Base-by-base conservation (phyloP, 2,329 filamentous ascomycete genomes). In the Microcyclospora tardicrescens region DNA sequence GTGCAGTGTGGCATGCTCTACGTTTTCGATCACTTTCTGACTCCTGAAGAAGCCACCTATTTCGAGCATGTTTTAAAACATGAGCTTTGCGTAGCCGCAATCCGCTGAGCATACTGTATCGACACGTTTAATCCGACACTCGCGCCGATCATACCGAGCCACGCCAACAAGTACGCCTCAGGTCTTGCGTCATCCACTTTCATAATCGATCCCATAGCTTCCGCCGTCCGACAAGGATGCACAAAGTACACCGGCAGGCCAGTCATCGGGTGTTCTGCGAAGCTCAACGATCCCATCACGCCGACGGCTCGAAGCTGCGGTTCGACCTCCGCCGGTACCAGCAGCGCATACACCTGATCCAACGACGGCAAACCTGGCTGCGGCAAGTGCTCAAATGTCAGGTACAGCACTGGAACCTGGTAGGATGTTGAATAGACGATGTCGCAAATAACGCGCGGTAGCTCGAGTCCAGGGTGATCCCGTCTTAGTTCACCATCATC, bases 211-310 rank as follows among this genome's bases (percentile, higher is more conserved):
- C 68, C 67, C 72, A 96, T 82, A 37, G 83, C 82, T 47, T 89
- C 81, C 40, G 81, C 82, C 8, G 91, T 83, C 58, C 84, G 76
- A 63, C 91, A 96, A 16, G 91, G 89, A 64, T 98, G 91, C 51
- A 96, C 72, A 61, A 94, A 95, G 61, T 89, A 95, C 36, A 77
- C 75, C 31, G 86, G 84, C 42, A 79, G 61, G 38, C 81, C 81
- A 41, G 78, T 84, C 42, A 83, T 62, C 37, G 91, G 89, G 68
- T 96, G 86, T 61, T 93, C 79, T 77, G 48, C 46, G 40, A 52
- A 43, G 39, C 45, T 54, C 32, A 57, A 34, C 0, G 50, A 50
- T 2, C 53, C 54, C 45, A 54, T 54, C 1, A 62, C 46, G 3
- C 64, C 63, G 3, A 57, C 50, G 16, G 41, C 44, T 24, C 56